phyloP scores from a whole-genome alignment of 345 rosid genomes.

The Eucalyptus shirleyi region DNA sequence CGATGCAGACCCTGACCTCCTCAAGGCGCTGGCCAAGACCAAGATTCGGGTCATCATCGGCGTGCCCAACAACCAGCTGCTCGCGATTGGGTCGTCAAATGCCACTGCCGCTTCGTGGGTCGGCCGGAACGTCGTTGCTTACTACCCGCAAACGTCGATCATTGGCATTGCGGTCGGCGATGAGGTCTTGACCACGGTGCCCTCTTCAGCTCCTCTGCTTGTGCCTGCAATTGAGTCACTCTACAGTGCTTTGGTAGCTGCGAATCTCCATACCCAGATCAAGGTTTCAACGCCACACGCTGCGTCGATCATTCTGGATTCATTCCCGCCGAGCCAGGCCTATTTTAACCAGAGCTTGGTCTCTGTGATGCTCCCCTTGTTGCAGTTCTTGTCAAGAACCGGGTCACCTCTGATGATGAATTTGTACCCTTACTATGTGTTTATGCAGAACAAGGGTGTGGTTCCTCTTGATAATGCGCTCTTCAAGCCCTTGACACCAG shows the following conservation, averaged over 20 bases:
- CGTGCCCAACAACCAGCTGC: conserved; percentile 91
- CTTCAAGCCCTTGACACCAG: conserved; percentile 83
- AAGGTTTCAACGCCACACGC: conserved; percentile 94
- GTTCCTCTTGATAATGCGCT: conserved; percentile 84
- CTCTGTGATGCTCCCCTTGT: conserved; percentile 57
- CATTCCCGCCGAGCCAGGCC: conserved; percentile 94
- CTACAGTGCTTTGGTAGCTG: conserved; percentile 81
- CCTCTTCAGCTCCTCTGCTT: conserved; percentile 71
- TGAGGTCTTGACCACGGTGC: conserved; percentile 86
- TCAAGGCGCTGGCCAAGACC: conserved; percentile 70
- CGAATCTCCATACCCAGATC: conserved; percentile 76
- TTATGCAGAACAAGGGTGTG: conserved; percentile 92
- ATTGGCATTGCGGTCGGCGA: conserved; percentile 80
- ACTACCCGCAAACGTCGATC: conserved; percentile 66
- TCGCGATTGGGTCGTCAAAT: conserved; percentile 87
- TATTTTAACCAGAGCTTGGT: conserved; percentile 83
- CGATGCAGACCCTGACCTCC: conserved; percentile 75
- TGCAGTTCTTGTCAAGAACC: conserved; percentile 70
- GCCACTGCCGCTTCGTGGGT: conserved; percentile 87
- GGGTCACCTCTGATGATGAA: conserved; percentile 94
- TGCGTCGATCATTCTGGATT: conserved; percentile 63
- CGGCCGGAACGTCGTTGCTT: conserved; percentile 66
- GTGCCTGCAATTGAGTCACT: conserved; percentile 80
- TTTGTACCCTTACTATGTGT: conserved; percentile 92
- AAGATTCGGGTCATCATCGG: conserved; percentile 82